Base-by-base conservation (phyloP, 345 rosid genomes). In the Salix arbutifolia region DNA sequence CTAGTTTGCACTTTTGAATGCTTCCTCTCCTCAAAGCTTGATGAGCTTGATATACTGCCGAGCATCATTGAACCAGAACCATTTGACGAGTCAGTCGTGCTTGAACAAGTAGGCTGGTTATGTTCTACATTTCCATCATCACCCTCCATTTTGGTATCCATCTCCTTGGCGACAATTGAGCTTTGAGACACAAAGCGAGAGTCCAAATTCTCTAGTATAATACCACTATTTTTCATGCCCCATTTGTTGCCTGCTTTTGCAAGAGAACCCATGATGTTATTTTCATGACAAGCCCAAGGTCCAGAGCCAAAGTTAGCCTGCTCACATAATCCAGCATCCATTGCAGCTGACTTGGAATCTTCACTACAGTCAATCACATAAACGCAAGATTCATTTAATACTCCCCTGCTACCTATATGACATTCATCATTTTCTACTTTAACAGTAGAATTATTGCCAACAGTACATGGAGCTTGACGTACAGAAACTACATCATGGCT, bases 41-140 rank as follows among this genome's bases (percentile, higher is more conserved):
- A 84, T 31, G 89, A 89, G 79, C 90, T 90, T 23, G 90, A 87
- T 67, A 89, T 84, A 79, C 91, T 86, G 70, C 83, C 83, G 1
- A 75, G 88, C 69, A 84, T 75, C 74, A 86, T 60, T 1, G 91
- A 91, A 7, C 91, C 91, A 70, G 91, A 86, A 76, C 84, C 85
- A 58, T 84, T 83, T n/a, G 97, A 90, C 58, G 97, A 87, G 79
- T 90, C 92, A 1, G 94, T 87, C 85, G 70, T 81, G 85, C 90
- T 87, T 40, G 91, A 87, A 72, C 86, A 78, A 56, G 87, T 67
- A 48, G 82, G 90, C 74, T 76, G 86, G 74, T 83, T 87, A 26
- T 84, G 86, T 61, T 88, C 92, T 3, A 74, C 74, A 23, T 71
- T 77, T 69, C 73, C 85, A 73, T 83, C 84, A 46, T 84, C 88